Evolutionary conservation across 495 filamentous ascomycete genomes (phyloP), one percentile per base, ranked within the genome.

Genomic region (Friedmanniomyces endolithicus): DNA sequence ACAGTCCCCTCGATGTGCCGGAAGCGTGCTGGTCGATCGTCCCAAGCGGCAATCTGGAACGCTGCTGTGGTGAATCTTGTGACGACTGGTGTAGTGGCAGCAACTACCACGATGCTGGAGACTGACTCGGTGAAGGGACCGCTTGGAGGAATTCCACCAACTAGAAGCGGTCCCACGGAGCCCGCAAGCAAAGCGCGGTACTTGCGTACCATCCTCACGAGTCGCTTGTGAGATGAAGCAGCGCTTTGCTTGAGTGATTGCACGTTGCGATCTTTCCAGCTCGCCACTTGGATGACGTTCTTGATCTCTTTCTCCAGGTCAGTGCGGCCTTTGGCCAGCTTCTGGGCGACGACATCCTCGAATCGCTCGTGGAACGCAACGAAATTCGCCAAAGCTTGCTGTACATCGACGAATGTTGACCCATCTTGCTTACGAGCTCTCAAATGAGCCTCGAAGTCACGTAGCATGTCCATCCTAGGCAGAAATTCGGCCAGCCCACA

Each of bases 201-300:
- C 69, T 94, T 95, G 47, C 87, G 77, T 48, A 99, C 86, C 25
- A 94, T 70, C 62, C 87, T 90, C 69, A 94, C 90, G 11, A 99
- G 74, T 65, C 94, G 95, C 59, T 84, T 79, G 65, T 97, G 94
- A 8, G 90, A 96, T 53, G 84, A 81, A 64, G 83, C 79, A 1
- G 92, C 87, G 67, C 89, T 95, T 56, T 95, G 89, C 63, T 80
- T 75, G 37, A 99, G 70, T 7, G 87, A 85, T 51, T 85, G 80
- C 49, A 99, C 90, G 58, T 95, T 97, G 22, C 85, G 95, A 61
- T 97, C 94, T 64, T 94, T 92, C 94, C 94, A 97, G 64, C 86
- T 94, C 1, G 88, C 87, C 53, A 97, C 69, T 29, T 90, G 76
- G 20, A 97, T 75, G 27, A 95, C 82, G 57, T 95, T 85, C 60